Evolutionary conservation across 2,329 filamentous ascomycete species (phyloP), one percentile per base, ranked within the genome.

Genomic region (Phialocephala sp.): DNA sequence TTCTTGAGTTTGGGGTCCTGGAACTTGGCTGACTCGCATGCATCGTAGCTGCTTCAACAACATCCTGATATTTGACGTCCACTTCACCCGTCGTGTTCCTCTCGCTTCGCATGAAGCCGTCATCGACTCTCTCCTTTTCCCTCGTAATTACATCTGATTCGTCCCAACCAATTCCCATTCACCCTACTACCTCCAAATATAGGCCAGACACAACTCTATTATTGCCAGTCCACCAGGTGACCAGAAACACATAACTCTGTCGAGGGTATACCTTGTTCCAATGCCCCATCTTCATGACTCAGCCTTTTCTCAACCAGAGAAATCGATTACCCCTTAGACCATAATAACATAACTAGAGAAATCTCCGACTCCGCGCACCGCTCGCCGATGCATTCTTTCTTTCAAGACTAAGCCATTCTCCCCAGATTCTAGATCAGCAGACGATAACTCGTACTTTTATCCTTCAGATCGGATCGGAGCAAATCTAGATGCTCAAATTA

Each of bases 21-120:
- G n/a, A 43, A 18, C 6, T 18, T n/a, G 15, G 6, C 41, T 43
- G 41, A 18, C 41, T 43, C 5, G 41, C 15, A 43, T 18, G 15
- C 41, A 43, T 43, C 41, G 18, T 43, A 8, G 2, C 18, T 43
- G 41, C 41, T 18, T 41, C 12, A 43, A 8, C 6, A 18, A 2
- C 8, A 50, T 50, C 12, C 24, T 24, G 22, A 50, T n/a, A 20
- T 50, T 27, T 50, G 45, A 50, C 45, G 22, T 8, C n/a, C 1
- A 8, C 45, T 14, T 14, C 20, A n/a, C 45, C 1, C 8, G 8
- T 50, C 20, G 20, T 50, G 18, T 24, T 35, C 12, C 24, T 54
- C 27, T 54, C 50, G 50, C 50, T 54, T 54, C 22, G 20, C 27
- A 57, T 57, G 55, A 24, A 57, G 55, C 55, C 55, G 55, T 57